A percentile compares a stretch with the other conserved stretches of the same genome.
phyloP scores from a whole-genome alignment of 345 rosid genomes.

The Eutrema heterophyllum region DNA sequence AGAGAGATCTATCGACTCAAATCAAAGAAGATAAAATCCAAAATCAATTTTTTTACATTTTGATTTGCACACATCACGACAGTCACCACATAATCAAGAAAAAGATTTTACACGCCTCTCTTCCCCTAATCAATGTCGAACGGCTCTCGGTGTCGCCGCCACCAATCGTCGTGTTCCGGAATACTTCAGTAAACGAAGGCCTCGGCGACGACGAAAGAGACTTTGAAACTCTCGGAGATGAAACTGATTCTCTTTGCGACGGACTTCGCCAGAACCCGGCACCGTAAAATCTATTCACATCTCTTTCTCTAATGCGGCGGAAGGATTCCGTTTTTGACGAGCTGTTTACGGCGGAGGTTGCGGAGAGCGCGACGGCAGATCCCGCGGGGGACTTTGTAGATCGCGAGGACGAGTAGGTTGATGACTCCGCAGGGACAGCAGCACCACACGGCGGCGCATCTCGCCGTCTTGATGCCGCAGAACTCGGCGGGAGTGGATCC shows the following conservation, averaged over 20 bases:
- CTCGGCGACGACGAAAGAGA: constrained; percentile 16
- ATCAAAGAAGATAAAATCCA: too few species aligned
- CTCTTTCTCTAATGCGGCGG: constrained; percentile 47
- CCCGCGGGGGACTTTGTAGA: constrained; percentile 54
- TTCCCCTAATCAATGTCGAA: constrained; percentile 14
- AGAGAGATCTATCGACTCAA: too few species aligned
- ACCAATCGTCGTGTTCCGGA: not conserved
- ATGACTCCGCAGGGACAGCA: constrained; percentile 63
- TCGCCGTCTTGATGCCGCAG: constrained; percentile 58
- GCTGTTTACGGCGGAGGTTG: constrained; percentile 33
- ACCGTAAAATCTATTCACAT: constrained; percentile 56
- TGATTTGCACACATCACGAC: not conserved
- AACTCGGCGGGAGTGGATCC: constrained; percentile 33
- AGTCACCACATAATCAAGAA: not conserved
- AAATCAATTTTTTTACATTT: not conserved
- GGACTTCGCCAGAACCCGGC: constrained; percentile 77
- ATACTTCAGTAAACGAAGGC: constrained; percentile 12
- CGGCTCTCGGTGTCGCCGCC: constrained; percentile 14
- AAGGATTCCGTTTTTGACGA: constrained; percentile 32
- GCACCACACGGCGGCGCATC: constrained; percentile 70
- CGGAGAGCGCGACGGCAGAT: constrained; percentile 47
- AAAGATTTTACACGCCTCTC: not conserved
- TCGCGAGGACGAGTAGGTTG: constrained; percentile 46
- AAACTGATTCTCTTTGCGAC: constrained; percentile 47
- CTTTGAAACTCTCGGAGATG: constrained; percentile 2